Percentiles rank a stretch among this genome's conserved stretches.
Evolutionary conservation across 23 red algal genomes (phyloP).

Genomic region (Chondrus crispus): DNA sequence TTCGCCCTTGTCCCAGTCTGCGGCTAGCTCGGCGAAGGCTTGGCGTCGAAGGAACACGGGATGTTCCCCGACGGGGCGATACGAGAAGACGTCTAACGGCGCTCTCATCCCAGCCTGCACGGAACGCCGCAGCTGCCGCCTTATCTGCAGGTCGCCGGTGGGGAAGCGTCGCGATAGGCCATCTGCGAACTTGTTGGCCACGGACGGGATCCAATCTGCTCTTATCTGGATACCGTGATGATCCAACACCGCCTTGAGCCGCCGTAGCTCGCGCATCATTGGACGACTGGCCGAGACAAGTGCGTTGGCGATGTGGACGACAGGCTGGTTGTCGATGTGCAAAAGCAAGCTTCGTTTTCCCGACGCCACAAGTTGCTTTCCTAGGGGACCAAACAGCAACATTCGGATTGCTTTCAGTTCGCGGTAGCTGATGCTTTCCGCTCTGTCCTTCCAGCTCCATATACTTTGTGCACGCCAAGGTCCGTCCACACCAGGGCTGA

Average conservation of each 20-base stretch:
- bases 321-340: not conserved
- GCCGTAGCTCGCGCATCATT: not conserved
- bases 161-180: not conserved
- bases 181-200: not conserved
- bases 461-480: not conserved
- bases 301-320: not conserved
- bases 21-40: not conserved
- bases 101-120: not conserved
- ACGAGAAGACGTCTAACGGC: not conserved
- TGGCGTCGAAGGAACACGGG: not conserved
- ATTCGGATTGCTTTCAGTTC: not conserved
- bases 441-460: not conserved
- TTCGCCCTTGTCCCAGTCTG: not conserved
- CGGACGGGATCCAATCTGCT: not conserved
- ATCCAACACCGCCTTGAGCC: not conserved
- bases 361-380: not conserved
- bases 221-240: not conserved
- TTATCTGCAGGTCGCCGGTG: not conserved
- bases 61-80: not conserved
- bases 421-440: not conserved
- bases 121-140: not conserved
- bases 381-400: not conserved
- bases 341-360: not conserved
- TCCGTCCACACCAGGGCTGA: not conserved
- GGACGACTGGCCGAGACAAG: not conserved